Percentiles rank a stretch among this genome's conserved stretches.
These are phyloP conservation scores for Trypanosomatidae sp. DNA, from an alignment of 208 protist genomes.

Conservation along the genomic window DNA sequence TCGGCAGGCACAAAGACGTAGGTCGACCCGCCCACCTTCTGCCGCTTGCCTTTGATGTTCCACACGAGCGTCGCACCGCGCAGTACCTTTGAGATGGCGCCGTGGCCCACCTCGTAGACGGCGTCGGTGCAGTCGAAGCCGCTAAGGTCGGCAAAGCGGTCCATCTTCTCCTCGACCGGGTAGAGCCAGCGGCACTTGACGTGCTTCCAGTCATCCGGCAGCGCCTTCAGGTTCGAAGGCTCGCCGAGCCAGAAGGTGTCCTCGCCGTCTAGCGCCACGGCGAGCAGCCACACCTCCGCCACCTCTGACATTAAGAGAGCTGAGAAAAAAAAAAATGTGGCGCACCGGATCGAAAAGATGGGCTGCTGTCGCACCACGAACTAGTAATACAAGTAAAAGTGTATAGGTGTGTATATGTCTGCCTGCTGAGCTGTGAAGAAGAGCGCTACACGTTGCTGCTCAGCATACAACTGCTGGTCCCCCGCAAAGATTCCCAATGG, in stretches of 20 bases:
- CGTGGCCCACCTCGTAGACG: conserved; percentile 58
- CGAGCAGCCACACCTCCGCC: conserved; percentile 58
- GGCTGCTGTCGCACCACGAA: no score
- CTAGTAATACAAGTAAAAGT: no score
- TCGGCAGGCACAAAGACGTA: conserved; percentile 65
- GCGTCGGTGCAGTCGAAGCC: conserved; percentile 55
- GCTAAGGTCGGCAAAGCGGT: conserved; percentile 35
- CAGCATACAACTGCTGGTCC: no score
- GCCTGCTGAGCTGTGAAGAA: no score
- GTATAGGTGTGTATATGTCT: no score
- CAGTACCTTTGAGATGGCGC: conserved; percentile 44
- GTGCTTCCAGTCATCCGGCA: conserved; percentile 55
- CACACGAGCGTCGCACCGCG: conserved; percentile 61
- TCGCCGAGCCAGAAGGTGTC: conserved; percentile 78
- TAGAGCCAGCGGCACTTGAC: conserved; percentile 76
- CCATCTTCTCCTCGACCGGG: conserved; percentile 44
- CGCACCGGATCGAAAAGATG: no score
- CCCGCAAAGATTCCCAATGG: no score
- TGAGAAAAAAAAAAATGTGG: no score
- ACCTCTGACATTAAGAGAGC: conserved; percentile 19
- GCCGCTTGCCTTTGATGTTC: conserved; percentile 52
- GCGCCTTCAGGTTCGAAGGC: conserved; percentile 37
- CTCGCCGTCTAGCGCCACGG: conserved; percentile 72
- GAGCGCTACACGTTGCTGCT: no score
- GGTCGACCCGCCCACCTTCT: conserved; percentile 31